Evolutionary conservation across 352 stramenopile genomes (phyloP), one percentile per base, ranked within the genome.

Genomic region (Pythium phragmitis): DNA sequence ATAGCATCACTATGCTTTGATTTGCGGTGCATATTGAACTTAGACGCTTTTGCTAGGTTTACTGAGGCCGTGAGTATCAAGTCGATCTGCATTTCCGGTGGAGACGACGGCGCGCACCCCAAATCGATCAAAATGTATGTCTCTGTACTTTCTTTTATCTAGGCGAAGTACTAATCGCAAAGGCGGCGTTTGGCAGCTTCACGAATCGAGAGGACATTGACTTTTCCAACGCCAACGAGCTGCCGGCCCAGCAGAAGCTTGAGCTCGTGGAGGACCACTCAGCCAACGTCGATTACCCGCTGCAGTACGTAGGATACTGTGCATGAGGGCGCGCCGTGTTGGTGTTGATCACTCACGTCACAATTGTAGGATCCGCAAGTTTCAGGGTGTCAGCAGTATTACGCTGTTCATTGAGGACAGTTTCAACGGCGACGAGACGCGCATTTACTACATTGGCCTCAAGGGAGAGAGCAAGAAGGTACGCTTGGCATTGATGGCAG

Each of bases 391-490:
- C 42, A 93, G 83, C 65, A 93, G 68, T 65, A 59, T 96, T 43
- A 93, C 82, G 17, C 63, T 96, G 14, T 94, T 92, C 59, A 64
- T 96, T n/a, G 66, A 91, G 37, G 71, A 88, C 68, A 94, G 79
- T 69, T 88, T 77, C 50, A 77, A 74, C 60, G 85, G 79, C 23
- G 82, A 91, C 55, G 70, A 92, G 54, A 88, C 83, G 23, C 75
- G 73, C 59, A 79, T 96, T 46, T 92, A 94, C 60, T 96, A 96
- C 74, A 91, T 96, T 74, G 85, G 87, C 0, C 70, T 96, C 49
- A 96, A 94, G 58, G 87, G 87, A 43, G 85, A 92, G 74, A 92
- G 71, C 74, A 92, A 92, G 53, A 93, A 95, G 81, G 86, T 92
- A 54, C 50, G 14, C 1, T 19, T 30, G 26, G 26, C 26, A 30